Evolutionary conservation across 345 rosid genomes (phyloP).

Genomic region (Brassica carinata): DNA sequence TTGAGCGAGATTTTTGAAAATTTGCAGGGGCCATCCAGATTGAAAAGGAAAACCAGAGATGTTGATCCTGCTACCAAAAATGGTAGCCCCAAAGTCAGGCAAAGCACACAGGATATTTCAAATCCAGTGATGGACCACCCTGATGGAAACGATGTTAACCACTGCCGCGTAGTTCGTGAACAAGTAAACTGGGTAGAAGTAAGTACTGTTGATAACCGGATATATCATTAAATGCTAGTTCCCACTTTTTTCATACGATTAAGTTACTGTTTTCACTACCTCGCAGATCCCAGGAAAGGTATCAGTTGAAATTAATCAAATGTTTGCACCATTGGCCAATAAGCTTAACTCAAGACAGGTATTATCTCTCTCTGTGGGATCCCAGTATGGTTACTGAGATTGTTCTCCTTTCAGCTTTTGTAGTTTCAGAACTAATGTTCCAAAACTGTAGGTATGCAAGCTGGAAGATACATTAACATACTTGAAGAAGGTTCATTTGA

Average conservation of each 20-base stretch:
- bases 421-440: conserved; percentile 27
- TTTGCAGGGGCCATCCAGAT: conserved; percentile 44
- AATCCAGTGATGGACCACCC: conserved; percentile 42
- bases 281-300: conserved; percentile 69
- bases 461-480: conserved; percentile 59
- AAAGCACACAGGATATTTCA: conserved; percentile 27
- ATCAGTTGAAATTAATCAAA: conserved; percentile 47
- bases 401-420: conserved; percentile 20
- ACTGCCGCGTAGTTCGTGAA: conserved; percentile 39
- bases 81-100: conserved; percentile 40
- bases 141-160: conserved; percentile 38
- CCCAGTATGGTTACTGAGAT: conserved; percentile 21
- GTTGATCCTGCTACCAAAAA: conserved; percentile 35
- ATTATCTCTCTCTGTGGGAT: conserved; percentile 29
- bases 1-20: conserved; percentile 35
- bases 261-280: conserved; percentile 25
- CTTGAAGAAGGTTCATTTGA: conserved; percentile 57
- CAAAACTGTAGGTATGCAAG: conserved; percentile 55
- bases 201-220: conserved; percentile 39
- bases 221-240: conserved; percentile 21
- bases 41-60: conserved; percentile 60
- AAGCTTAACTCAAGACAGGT: conserved; percentile 61
- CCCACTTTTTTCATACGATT: conserved; percentile 27
- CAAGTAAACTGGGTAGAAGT: conserved; percentile 63
- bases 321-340: conserved; percentile 53